Evolutionary conservation across 495 filamentous ascomycete species (phyloP).

Genomic region (Massariosphaeria phaeospora): DNA sequence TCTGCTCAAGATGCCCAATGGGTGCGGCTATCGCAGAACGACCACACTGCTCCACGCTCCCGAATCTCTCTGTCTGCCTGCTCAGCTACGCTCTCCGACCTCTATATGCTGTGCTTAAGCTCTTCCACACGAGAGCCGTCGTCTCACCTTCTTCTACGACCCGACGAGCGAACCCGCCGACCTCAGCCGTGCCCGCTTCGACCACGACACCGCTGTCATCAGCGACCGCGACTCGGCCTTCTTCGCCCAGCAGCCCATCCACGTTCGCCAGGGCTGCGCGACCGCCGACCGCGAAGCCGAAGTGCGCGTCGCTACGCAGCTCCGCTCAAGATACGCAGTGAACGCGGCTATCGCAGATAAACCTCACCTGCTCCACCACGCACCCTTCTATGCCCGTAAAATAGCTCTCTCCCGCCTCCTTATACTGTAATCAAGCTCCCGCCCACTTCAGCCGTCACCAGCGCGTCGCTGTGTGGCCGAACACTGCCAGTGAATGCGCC

Average conservation of each 20-base stretch:
- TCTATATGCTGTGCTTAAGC: too few species aligned
- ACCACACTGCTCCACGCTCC: too few species aligned
- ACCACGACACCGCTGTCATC: constrained; percentile 29
- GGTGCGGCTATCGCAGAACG: too few species aligned
- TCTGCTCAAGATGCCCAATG: too few species aligned
- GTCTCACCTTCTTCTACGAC: not conserved
- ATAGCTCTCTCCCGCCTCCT: not conserved
- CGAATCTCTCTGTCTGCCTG: too few species aligned
- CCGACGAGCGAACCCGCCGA: constrained; percentile 10
- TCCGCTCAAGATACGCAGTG: not conserved
- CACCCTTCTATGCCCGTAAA: not conserved
- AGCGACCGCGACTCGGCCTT: constrained; percentile 25
- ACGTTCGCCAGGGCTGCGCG: constrained; percentile 9
- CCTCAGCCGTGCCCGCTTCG: constrained; percentile 23
- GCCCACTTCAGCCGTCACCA: not conserved
- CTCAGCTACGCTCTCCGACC: too few species aligned
- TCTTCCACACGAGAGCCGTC: too few species aligned
- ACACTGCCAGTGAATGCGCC: constrained; percentile 9
- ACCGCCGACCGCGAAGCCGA: constrained; percentile 8
- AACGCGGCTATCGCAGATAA: not conserved
- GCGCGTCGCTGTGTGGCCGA: not conserved
- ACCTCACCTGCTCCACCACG: too few species aligned
- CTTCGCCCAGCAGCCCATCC: not conserved
- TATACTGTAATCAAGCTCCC: too few species aligned
- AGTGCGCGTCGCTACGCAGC: constrained; percentile 17